Evolutionary conservation across 495 filamentous ascomycete species (phyloP), one percentile per base, ranked within the genome.

Genomic region (Hypoxylon perforatum): DNA sequence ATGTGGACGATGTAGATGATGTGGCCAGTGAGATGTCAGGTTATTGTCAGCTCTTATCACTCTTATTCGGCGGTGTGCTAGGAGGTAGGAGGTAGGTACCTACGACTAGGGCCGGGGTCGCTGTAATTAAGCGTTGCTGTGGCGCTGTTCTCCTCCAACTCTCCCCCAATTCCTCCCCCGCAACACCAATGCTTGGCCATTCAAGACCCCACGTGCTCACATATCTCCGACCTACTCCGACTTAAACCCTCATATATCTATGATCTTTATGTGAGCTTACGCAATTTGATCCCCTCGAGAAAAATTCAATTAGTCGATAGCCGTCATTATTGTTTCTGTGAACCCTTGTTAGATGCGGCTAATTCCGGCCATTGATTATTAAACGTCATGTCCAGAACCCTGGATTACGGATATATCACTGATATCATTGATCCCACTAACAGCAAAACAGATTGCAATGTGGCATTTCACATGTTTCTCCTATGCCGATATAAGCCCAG

Each of bases 181-280:
- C 36, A 12, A 49, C 38, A 38, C 42, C 63, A 63, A 63, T 65
- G 45, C 63, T 73, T 73, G 60, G 63, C 67, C 70, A 57, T 54
- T 56, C 30, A 56, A 60, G 22, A 11, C 41, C 28, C 56, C 70
- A 73, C 70, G 70, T 73, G 70, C 59, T 55, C 44, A n/a, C n/a
- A n/a, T n/a, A n/a, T n/a, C n/a, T n/a, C n/a, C n/a, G n/a, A n/a
- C n/a, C n/a, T n/a, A 14, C 30, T 50, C 36, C 35, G 25, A 45
- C 33, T 18, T 36, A 15, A 23, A n/a, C n/a, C n/a, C 14, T 35
- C 36, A 12, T 39, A 14, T 14, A 14, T 12, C 30, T 5, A 35
- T 35, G 30, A 35, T 35, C 30, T 35, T 35, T 35, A 11, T 11
- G 30, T 11, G 11, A 35, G 30, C 5, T 35, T 11, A 35, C n/a